A percentile compares a stretch with the other conserved stretches of the same genome.
Conservation (phyloP, 1,139 yeast species). For the Candida dubliniensis region DNA sequence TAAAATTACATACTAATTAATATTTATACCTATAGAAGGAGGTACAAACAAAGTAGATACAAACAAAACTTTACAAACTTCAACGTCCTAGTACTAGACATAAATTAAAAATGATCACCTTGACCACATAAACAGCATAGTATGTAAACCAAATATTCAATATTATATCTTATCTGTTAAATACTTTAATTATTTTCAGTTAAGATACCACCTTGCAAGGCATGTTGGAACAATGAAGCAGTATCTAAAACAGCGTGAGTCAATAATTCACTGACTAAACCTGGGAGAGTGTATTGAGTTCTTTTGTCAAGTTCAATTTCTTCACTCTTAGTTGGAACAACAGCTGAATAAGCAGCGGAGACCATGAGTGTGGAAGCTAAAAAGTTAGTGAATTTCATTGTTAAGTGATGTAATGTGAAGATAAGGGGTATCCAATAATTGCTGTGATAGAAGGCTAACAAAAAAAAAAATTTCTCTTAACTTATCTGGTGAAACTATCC, state of each 20-base stretch:
- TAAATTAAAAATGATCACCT: too few species aligned
- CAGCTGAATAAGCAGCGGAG: conserved; percentile 4
- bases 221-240: conserved; percentile 1
- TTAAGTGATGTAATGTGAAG: not conserved
- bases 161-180: not conserved
- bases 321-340: conserved; percentile 4
- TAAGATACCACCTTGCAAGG: conserved; percentile 5
- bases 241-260: conserved; percentile 6
- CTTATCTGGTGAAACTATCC: not conserved
- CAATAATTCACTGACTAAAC: conserved; percentile 5
- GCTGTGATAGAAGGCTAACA: not conserved
- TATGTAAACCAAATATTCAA: too few species aligned
- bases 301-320: conserved; percentile 2
- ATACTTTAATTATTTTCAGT: conserved; percentile 2
- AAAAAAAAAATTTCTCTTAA: not conserved
- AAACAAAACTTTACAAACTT: too few species aligned
- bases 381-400: conserved; percentile 5
- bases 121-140: too few species aligned
- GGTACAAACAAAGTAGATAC: too few species aligned
- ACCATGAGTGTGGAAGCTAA: conserved; percentile 6
- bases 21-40: too few species aligned
- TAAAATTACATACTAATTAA: too few species aligned
- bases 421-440: too few species aligned
- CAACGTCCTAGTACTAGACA: too few species aligned
- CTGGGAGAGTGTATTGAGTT: conserved; percentile 5